Evolutionary conservation across 228 moss, liverwort and hornwort genomes (phyloP).

Genomic region (Sphagnum magellanicum): DNA sequence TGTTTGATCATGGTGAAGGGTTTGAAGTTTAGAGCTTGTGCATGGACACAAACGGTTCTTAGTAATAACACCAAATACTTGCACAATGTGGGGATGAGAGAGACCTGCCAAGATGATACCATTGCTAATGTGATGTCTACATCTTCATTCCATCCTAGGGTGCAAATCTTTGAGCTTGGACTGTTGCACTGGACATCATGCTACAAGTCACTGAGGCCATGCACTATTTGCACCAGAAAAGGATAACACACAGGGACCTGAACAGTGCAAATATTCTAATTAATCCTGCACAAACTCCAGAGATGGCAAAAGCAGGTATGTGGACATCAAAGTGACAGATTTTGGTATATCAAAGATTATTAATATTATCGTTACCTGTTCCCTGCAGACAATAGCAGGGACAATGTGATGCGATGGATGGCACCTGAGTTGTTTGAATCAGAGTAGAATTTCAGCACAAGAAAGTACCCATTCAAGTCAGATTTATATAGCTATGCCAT

Average conservation of each 20-base stretch:
- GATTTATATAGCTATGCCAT: slow-evolving; percentile 5
- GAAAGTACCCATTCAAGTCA: neutral
- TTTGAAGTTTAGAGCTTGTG: no score
- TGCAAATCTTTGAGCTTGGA: no score
- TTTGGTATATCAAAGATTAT: slow-evolving; percentile 19
- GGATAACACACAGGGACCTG: slow-evolving; percentile 4
- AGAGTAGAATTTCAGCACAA: no score
- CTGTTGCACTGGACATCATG: no score
- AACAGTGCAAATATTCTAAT: slow-evolving; percentile 3
- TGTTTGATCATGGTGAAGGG: no score
- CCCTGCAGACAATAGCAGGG: slow-evolving; percentile 9
- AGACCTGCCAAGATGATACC: no score
- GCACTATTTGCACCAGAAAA: slow-evolving; percentile 4
- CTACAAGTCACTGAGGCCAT: neutral
- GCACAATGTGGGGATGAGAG: no score
- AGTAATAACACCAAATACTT: no score
- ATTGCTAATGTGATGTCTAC: no score
- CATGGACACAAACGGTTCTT: no score
- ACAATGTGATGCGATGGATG: slow-evolving; percentile 14
- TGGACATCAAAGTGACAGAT: slow-evolving; percentile 26
- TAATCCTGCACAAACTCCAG: neutral
- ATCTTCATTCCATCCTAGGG: no score
- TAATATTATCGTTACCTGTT: neutral
- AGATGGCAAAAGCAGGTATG: slow-evolving; percentile 9
- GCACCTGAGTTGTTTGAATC: slow-evolving; percentile 14